These are phyloP conservation scores for Nepenthes alata DNA, from an alignment of 179 eudicot species.

Conservation along the genomic window DNA sequence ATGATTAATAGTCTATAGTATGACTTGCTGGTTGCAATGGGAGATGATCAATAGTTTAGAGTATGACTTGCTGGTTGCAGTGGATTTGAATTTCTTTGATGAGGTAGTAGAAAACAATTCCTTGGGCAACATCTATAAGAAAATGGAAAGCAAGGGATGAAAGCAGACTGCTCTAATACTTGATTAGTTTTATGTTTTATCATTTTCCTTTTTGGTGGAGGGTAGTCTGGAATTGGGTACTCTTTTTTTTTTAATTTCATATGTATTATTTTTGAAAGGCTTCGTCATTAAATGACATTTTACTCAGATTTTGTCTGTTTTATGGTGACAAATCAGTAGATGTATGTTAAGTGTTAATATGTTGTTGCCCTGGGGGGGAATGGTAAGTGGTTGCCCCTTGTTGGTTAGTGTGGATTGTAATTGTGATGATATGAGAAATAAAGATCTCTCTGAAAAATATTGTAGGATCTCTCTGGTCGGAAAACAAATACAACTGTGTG, in stretches of 20 bases:
- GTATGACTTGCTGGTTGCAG: background rate
- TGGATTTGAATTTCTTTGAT: too few species aligned
- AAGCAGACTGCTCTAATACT: background rate
- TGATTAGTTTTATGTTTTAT: too few species aligned
- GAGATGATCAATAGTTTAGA: background rate
- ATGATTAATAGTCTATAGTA: background rate
- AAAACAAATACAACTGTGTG: too few species aligned
- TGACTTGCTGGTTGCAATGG: background rate
- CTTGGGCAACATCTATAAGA: background rate
- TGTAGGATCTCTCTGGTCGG: background rate
- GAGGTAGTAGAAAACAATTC: background rate
- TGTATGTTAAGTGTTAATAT: too few species aligned
- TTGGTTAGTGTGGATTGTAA: background rate
- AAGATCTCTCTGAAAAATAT: background rate
- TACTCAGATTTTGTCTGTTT: too few species aligned
- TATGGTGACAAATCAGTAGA: too few species aligned
- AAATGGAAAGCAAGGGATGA: background rate
- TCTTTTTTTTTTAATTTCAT: too few species aligned
- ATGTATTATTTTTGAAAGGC: too few species aligned
- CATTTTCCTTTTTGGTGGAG: too few species aligned
- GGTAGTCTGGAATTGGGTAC: too few species aligned
- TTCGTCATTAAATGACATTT: too few species aligned
- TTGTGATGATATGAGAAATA: background rate
- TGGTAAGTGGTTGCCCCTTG: background rate
- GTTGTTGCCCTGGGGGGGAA: background rate